Percentiles rank a stretch among this genome's conserved stretches.
Conservation (phyloP, 2,329 filamentous ascomycete genomes). For the Claviceps lovelessii region DNA sequence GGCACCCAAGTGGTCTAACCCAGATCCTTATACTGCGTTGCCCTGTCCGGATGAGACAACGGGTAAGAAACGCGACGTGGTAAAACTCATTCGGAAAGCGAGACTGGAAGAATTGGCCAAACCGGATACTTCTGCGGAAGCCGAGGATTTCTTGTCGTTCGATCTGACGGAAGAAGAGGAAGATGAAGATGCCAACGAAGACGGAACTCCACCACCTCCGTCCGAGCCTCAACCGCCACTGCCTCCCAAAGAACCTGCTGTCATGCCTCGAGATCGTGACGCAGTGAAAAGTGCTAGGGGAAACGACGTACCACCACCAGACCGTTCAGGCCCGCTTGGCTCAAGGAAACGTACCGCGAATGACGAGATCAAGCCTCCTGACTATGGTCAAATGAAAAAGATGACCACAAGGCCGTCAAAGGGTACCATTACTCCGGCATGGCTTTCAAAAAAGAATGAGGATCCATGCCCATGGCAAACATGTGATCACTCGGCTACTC, state of each 20-base stretch:
- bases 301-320: constrained; percentile 8
- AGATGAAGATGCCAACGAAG: constrained; percentile 9
- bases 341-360: constrained; percentile 62
- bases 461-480: constrained; percentile 49
- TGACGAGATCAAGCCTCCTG: constrained; percentile 48
- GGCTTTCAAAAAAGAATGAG: constrained; percentile 31
- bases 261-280: not conserved
- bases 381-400: constrained; percentile 38
- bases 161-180: constrained; percentile 48
- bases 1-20: constrained; percentile 81
- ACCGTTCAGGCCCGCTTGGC: constrained; percentile 34
- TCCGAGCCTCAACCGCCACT: constrained; percentile 9
- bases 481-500: constrained; percentile 38
- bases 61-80: constrained; percentile 70
- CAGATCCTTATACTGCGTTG: constrained; percentile 79
- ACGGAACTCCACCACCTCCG: constrained; percentile 9
- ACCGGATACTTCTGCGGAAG: constrained; percentile 38
- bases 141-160: constrained; percentile 83
- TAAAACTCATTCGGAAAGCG: constrained; percentile 83
- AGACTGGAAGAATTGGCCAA: constrained; percentile 44
- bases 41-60: constrained; percentile 63
- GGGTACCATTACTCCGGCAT: constrained; percentile 37
- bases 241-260: not conserved
- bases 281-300: constrained; percentile 8
- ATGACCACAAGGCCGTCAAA: constrained; percentile 32